These are phyloP conservation scores for Blastobotrys buckinghamii DNA, from an alignment of 1,139 yeast species.

Conservation along the genomic window DNA sequence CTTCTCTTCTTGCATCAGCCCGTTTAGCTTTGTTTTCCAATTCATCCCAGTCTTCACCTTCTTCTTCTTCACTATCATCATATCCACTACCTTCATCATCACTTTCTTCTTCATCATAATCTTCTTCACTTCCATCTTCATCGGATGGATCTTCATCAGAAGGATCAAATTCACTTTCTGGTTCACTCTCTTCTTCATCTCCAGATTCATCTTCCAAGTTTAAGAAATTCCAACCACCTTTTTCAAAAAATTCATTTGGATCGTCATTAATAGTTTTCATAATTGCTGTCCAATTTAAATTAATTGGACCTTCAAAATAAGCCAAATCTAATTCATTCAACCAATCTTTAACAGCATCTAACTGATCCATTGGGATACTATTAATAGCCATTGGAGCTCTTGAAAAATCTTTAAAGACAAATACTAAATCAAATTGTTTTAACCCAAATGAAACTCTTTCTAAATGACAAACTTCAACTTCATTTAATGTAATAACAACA, in stretches of 20 bases:
- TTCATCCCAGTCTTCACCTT: conserved; percentile 37
- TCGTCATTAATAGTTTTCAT: conserved; percentile 92
- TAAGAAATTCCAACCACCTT: conserved; percentile 93
- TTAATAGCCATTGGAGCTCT: conserved; percentile 88
- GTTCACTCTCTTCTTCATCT: conserved; percentile 40
- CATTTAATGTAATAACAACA: conserved; percentile 82
- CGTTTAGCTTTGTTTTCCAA: conserved; percentile 34
- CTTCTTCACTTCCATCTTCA: conserved; percentile 29
- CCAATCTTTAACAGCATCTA: conserved; percentile 95
- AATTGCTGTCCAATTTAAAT: conserved; percentile 91
- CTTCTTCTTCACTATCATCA: conserved; percentile 28
- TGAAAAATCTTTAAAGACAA: conserved; percentile 85
- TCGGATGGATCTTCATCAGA: conserved; percentile 30
- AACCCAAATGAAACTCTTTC: conserved; percentile 98
- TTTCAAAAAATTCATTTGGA: conserved; percentile 84
- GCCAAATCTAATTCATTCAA: conserved; percentile 94
- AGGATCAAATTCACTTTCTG: conserved; percentile 36
- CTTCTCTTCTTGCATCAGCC: conserved; percentile 24
- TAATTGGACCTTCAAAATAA: conserved; percentile 88
- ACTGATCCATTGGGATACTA: conserved; percentile 86
- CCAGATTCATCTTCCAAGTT: conserved; percentile 50
- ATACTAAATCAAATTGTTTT: conserved; percentile 92
- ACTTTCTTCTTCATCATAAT: conserved; percentile 29
- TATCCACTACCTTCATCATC: conserved; percentile 16
- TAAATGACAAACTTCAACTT: conserved; percentile 88